Percentiles rank a stretch among this genome's conserved stretches.
Evolutionary conservation across 441 rosid species (phyloP).

Genomic region (Bocquillonia castaneifolia): DNA sequence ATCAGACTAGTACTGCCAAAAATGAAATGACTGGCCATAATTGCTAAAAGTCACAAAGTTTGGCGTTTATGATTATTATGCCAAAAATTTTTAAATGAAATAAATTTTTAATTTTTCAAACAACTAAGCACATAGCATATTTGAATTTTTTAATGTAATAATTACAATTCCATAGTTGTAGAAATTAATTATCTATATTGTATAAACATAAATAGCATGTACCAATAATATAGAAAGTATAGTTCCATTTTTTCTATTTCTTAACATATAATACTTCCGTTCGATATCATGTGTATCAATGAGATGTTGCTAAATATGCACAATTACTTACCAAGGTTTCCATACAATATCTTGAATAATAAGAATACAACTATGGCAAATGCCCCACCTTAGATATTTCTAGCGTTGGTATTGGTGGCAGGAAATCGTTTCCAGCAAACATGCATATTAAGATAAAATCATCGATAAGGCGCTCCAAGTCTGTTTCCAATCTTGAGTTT

Average conservation of each 20-base stretch:
- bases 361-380: background rate
- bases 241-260: background rate
- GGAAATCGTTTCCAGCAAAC: conserved; percentile 34
- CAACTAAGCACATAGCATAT: too few species aligned
- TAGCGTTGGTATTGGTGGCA: conserved; percentile 27
- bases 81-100: too few species aligned
- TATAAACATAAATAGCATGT: too few species aligned
- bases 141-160: too few species aligned
- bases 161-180: too few species aligned
- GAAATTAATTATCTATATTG: too few species aligned
- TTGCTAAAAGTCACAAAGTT: too few species aligned
- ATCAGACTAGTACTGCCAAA: too few species aligned
- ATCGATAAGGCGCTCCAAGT: conserved; percentile 29
- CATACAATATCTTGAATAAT: background rate
- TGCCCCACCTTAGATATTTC: conserved; percentile 24
- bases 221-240: too few species aligned
- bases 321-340: background rate
- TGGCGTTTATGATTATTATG: too few species aligned
- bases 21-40: too few species aligned
- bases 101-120: too few species aligned
- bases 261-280: background rate
- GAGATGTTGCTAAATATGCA: background rate
- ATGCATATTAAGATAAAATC: conserved; percentile 32
- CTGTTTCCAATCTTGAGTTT: conserved; percentile 5
- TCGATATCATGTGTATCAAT: background rate